Percentiles rank a stretch among this genome's conserved stretches.
These are phyloP conservation scores for Xylaria palmicola DNA, from an alignment of 495 filamentous ascomycete genomes.

Conservation along the genomic window DNA sequence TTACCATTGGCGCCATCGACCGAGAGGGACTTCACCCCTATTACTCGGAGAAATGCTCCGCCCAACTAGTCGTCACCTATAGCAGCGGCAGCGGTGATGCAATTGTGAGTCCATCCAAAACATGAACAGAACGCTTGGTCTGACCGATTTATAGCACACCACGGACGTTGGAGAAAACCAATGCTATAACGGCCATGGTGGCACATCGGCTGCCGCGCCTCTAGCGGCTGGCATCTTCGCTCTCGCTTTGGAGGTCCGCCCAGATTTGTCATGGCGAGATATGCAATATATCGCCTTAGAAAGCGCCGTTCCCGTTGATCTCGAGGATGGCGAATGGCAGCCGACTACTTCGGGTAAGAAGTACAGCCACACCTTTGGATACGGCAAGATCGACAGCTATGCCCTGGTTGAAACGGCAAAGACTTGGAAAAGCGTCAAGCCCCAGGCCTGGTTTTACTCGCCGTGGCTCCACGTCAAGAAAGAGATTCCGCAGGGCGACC, in stretches of 20 bases:
- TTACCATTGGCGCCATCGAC: slow-evolving; percentile 93
- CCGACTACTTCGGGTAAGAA: slow-evolving; percentile 73
- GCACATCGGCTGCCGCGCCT: slow-evolving; percentile 95
- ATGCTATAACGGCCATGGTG: slow-evolving; percentile 79
- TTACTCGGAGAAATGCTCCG: slow-evolving; percentile 95
- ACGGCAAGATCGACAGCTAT: slow-evolving; percentile 89
- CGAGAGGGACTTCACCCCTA: slow-evolving; percentile 79
- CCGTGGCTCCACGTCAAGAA: slow-evolving; percentile 90
- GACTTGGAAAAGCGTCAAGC: slow-evolving; percentile 84
- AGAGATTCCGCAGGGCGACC: slow-evolving; percentile 79
- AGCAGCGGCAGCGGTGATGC: slow-evolving; percentile 85
- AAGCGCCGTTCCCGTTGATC: slow-evolving; percentile 76
- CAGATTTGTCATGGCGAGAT: slow-evolving; percentile 90
- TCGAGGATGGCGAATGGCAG: slow-evolving; percentile 75
- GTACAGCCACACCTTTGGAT: slow-evolving; percentile 92
- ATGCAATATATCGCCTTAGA: slow-evolving; percentile 87
- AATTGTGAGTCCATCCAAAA: slow-evolving; percentile 54
- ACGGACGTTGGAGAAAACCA: slow-evolving; percentile 85
- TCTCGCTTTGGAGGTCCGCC: slow-evolving; percentile 82
- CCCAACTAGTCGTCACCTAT: slow-evolving; percentile 92
- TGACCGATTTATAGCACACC: slow-evolving; percentile 59
- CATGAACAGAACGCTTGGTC: slow-evolving; percentile 3
- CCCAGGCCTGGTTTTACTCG: slow-evolving; percentile 93
- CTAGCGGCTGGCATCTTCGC: slow-evolving; percentile 89
- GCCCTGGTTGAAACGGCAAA: slow-evolving; percentile 83